A percentile compares a stretch with the other conserved stretches of the same genome.
These are phyloP conservation scores for Micractinium conductrix DNA, from an alignment of 139 green algal species.

Conservation along the genomic window DNA sequence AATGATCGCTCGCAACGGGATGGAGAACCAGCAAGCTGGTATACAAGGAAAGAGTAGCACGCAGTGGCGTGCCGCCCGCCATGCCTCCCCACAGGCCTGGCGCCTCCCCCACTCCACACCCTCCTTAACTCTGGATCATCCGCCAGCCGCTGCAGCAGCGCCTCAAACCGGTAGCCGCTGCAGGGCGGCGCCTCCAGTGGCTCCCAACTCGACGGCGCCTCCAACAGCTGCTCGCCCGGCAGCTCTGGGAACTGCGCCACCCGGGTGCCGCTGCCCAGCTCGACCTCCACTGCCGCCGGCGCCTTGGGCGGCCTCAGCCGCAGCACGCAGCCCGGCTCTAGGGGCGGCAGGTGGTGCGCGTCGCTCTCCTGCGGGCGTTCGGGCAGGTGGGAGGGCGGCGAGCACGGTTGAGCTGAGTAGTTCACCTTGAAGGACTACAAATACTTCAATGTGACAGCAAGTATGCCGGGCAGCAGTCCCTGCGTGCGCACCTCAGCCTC, in stretches of 20 bases:
- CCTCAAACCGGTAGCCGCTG: conserved; percentile 15
- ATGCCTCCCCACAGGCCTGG: too few relatives aligned
- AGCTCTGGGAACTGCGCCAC: conserved; percentile 1
- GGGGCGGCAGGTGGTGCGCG: conserved; percentile 9
- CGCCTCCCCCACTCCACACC: too few relatives aligned
- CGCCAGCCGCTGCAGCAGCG: conserved; percentile 8
- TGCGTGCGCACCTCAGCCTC: not conserved
- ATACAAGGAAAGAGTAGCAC: too few relatives aligned
- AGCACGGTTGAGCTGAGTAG: not conserved
- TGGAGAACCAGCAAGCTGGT: too few relatives aligned
- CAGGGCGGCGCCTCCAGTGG: conserved; percentile 1
- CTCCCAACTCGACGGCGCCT: not conserved
- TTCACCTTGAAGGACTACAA: not conserved
- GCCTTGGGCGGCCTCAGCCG: not conserved
- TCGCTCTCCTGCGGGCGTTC: not conserved
- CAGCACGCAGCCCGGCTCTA: conserved; percentile 8
- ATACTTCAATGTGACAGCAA: not conserved
- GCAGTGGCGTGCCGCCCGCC: too few relatives aligned
- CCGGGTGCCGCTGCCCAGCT: conserved; percentile 17
- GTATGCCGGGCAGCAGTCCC: not conserved
- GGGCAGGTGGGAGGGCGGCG: not conserved
- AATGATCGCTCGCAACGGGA: too few relatives aligned
- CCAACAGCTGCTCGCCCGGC: not conserved
- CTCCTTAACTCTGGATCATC: too few relatives aligned
- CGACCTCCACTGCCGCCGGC: not conserved